Conservation (phyloP, 73 alveolate species). For the Urostyla sp. region DNA sequence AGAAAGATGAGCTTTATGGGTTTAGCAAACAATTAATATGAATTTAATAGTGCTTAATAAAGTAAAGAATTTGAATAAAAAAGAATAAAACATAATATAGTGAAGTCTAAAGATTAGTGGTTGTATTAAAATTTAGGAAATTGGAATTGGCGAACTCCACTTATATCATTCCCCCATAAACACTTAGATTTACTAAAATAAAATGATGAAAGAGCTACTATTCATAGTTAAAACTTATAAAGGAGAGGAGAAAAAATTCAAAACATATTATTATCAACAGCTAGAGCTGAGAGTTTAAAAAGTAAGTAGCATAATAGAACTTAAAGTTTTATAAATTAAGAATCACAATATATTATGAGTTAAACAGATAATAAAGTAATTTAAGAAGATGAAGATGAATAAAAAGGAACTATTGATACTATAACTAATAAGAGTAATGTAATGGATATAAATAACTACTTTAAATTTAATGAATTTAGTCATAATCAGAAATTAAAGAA, state of each 20-base stretch:
- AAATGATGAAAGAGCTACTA: background rate
- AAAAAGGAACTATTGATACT: no score
- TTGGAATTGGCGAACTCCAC: slow-evolving; percentile 16
- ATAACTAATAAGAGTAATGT: no score
- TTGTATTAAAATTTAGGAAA: slow-evolving; percentile 2
- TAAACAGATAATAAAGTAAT: no score
- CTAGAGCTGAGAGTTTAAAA: no score
- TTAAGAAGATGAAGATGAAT: no score
- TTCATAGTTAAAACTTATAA: background rate
- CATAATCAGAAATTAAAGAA: no score
- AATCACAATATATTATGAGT: no score
- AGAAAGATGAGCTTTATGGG: background rate
- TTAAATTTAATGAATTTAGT: no score
- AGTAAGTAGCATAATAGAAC: no score
- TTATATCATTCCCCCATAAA: slow-evolving; percentile 12
- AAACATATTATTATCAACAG: no score
- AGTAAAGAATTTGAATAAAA: background rate
- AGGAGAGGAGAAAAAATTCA: background rate
- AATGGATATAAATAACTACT: no score
- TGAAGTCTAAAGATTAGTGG: slow-evolving; percentile 35
- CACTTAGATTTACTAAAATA: background rate
- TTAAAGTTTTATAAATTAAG: no score
- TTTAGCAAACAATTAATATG: background rate
- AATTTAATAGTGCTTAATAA: background rate
- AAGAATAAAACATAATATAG: background rate